Evolutionary conservation across 2,329 filamentous ascomycete species (phyloP), one percentile per base, ranked within the genome.

Genomic region (Aspergillus sp.): DNA sequence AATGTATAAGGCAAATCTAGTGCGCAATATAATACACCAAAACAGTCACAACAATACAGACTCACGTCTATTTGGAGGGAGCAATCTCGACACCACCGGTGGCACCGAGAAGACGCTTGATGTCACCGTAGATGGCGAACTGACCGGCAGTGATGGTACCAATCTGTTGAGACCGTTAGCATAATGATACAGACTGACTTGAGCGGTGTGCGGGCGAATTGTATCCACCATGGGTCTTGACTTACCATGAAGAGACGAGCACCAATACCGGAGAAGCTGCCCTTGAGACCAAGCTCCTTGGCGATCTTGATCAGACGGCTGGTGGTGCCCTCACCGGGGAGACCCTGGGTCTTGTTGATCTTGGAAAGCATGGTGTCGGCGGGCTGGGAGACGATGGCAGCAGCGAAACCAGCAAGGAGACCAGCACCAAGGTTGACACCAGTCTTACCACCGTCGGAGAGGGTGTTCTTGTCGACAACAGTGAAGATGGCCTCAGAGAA

Each of bases 331-430:
- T 96, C 90, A 83, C 91, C 91, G 66, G 91, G 90, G 61, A 87
- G 82, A 80, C 90, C 91, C 83, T 91, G 87, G 80, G 89, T 91
- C 89, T 95, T 95, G 89, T 96, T 96, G 84, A 96, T 95, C 87
- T 93, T 95, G 81, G 86, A 90, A 65, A 96, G 87, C 91, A 96
- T 96, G 74, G 91, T 96, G 78, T 96, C 91, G 76, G 91, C 91
- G 69, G 91, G 91, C 82, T 96, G 91, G 63, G 91, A 96, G 75
- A 96, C 85, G 70, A 93, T 76, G 74, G 91, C 91, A 70, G 91
- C 91, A 70, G 90, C 91, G 81, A 96, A 91, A 84, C 92, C 85
- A 55, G 92, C 92, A 58, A 93, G 85, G 67, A 96, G 81, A 82
- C 92, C 92, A 66, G 90, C 93, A 41, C 89, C 86, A 70, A 96